These are phyloP conservation scores for Phytophthora sp. DNA, from an alignment of 352 stramenopile species.

Conservation along the genomic window DNA sequence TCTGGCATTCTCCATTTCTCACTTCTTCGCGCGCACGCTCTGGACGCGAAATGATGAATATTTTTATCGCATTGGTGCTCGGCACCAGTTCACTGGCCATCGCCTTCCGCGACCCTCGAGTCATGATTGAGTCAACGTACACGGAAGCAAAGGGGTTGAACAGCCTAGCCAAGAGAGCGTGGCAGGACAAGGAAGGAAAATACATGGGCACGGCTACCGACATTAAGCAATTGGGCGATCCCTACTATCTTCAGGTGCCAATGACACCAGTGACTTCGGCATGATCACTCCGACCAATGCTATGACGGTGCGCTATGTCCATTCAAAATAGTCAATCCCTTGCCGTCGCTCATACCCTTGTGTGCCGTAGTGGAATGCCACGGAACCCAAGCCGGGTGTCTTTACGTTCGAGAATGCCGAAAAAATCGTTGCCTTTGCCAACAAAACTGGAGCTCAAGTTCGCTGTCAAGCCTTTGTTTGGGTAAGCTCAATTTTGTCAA, in stretches of 20 bases:
- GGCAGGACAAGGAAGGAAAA: conserved; percentile 29
- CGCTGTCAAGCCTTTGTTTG: conserved; percentile 38
- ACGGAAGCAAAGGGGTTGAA: conserved; percentile 32
- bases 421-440: conserved; percentile 36
- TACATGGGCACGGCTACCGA: conserved; percentile 45
- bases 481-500: conserved; percentile 21
- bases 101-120: conserved; percentile 21
- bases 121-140: conserved; percentile 44
- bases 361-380: conserved; percentile 34
- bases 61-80: conserved; percentile 19
- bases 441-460: conserved; percentile 34
- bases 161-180: conserved; percentile 33
- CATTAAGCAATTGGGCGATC: conserved; percentile 37
- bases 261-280: conserved; percentile 35
- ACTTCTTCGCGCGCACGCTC: conserved; percentile 7
- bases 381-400: conserved; percentile 26
- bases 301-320: conserved; percentile 35
- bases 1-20: conserved; percentile 21
- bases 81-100: conserved; percentile 15
- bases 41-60: conserved; percentile 18
- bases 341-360: conserved; percentile 2
- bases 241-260: conserved; percentile 27
- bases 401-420: conserved; percentile 41
- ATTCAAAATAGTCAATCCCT: background rate
- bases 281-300: conserved; percentile 42